Percentiles rank a stretch among this genome's conserved stretches.
Conservation (phyloP, 75 land plant genomes). For the Picea sitchensis region DNA sequence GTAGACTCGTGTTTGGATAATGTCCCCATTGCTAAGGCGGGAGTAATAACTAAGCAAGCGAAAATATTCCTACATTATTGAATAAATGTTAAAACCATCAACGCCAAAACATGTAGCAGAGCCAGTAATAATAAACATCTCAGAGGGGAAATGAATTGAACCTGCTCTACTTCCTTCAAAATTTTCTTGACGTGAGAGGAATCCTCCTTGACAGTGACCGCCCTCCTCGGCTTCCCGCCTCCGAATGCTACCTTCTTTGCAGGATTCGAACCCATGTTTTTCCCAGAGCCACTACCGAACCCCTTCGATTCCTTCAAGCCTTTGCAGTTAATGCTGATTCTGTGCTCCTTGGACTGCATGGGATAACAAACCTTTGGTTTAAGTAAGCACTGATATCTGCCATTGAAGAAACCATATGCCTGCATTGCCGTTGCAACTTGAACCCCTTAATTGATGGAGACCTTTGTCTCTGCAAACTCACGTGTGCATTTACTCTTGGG, state of each 20-base stretch:
- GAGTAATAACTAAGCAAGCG: neutral
- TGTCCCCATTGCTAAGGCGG: neutral
- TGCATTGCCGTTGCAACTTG: no score
- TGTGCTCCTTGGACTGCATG: neutral
- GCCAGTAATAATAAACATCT: neutral
- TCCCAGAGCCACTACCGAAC: no score
- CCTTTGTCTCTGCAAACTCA: no score
- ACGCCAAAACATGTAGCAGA: neutral
- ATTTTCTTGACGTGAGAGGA: conserved; percentile 13
- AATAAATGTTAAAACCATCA: neutral
- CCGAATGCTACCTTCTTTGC: neutral
- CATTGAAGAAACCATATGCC: no score
- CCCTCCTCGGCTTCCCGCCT: neutral
- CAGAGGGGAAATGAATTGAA: neutral
- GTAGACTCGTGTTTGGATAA: neutral
- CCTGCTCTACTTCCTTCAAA: conserved; percentile 18
- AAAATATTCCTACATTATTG: neutral
- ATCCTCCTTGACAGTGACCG: neutral
- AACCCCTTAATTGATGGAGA: no score
- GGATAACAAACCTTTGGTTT: neutral
- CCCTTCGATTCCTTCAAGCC: neutral
- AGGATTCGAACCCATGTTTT: neutral
- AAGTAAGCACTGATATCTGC: no score
- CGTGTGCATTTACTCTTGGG: no score
- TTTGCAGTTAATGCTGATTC: conserved; percentile 1